Conservation (phyloP, 257 asterid genomes). For the Gynochthodes officinalis region DNA sequence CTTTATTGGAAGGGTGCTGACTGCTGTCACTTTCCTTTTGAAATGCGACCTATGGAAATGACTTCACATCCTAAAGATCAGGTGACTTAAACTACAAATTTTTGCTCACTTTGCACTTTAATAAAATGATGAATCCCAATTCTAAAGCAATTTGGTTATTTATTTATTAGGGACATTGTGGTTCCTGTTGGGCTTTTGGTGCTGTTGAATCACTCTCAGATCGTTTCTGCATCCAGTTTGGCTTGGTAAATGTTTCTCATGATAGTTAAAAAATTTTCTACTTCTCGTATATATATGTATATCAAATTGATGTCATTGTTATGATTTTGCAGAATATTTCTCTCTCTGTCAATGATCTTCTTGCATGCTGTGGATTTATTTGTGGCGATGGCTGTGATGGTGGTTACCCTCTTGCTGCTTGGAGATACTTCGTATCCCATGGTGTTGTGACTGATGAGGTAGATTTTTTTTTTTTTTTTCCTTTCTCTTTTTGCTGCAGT, state of each 20-base stretch:
- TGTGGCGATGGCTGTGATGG: slow-evolving; percentile 99
- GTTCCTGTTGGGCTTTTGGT: slow-evolving; percentile 98
- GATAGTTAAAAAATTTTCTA: too few species aligned
- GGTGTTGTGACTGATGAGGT: slow-evolving; percentile 97
- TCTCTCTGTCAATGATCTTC: slow-evolving; percentile 88
- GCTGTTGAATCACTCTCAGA: slow-evolving; percentile 90
- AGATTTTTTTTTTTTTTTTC: slow-evolving; percentile 4
- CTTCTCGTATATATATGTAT: not conserved
- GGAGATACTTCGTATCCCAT: slow-evolving; percentile 68
- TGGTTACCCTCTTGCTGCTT: slow-evolving; percentile 78
- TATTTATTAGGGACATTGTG: slow-evolving; percentile 81
- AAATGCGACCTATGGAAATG: slow-evolving; percentile 25
- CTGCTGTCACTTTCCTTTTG: slow-evolving; percentile 31
- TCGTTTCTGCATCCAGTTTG: slow-evolving; percentile 82
- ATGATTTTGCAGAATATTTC: slow-evolving; percentile 53
- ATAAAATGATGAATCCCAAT: slow-evolving; percentile 7
- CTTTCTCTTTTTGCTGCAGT: not conserved
- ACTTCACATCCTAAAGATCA: slow-evolving; percentile 51
- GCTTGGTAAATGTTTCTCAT: slow-evolving; percentile 40
- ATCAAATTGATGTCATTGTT: not conserved
- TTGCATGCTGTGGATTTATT: slow-evolving; percentile 86
- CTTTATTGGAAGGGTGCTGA: slow-evolving; percentile 27
- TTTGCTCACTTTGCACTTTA: slow-evolving; percentile 8
- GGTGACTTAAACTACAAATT: slow-evolving; percentile 45
- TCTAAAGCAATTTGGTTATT: slow-evolving; percentile 15